Evolutionary conservation across 345 rosid species (phyloP), one percentile per base, ranked within the genome.

Genomic region (Melastoma malabathricum): DNA sequence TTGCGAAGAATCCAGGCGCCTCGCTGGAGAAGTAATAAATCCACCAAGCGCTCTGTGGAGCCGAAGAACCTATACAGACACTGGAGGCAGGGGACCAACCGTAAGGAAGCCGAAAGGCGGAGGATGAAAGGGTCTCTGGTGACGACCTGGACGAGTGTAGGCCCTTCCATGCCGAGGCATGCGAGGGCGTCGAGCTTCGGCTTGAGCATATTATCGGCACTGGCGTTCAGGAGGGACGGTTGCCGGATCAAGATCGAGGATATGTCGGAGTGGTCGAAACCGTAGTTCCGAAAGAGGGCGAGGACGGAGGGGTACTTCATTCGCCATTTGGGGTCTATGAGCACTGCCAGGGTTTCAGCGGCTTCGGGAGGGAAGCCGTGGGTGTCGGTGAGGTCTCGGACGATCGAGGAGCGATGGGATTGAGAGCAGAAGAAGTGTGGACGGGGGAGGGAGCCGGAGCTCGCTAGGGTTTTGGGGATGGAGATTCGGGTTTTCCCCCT

Each of bases 141-240:
- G 59, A 60, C n/a, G 53, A 60, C 43, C 3, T 60, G 64, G 6
- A 53, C 22, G 2, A 53, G 41, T 18, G 14, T 1, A 8, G 53
- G 47, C 17, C 43, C 58, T 6, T 57, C 31, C 13, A 60, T 15
- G 8, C 64, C 64, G 16, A 41, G 47, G 6, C 22, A 39, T n/a
- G 57, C 22, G 51, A 60, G 52, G 54, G 47, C 46, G 15, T 60
- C 48, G 53, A 60, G 53, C 53, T 60, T 60, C 5, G 64, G 64
- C 53, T 60, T 60, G 7, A 60, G 25, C 16, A n/a, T 48, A 3
- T 49, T n/a, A 29, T 16, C 29, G n/a, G 63, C 15, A 2, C 9
- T 29, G 34, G 46, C 20, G 1, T 48, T 44, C 46, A 51, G 54
- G 3, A 49, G n/a, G 0, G 18, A 31, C 44, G 51, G 63, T 13